phyloP scores from a whole-genome alignment of 2,329 filamentous ascomycete genomes.

The Akanthomyces uredinophilus region DNA sequence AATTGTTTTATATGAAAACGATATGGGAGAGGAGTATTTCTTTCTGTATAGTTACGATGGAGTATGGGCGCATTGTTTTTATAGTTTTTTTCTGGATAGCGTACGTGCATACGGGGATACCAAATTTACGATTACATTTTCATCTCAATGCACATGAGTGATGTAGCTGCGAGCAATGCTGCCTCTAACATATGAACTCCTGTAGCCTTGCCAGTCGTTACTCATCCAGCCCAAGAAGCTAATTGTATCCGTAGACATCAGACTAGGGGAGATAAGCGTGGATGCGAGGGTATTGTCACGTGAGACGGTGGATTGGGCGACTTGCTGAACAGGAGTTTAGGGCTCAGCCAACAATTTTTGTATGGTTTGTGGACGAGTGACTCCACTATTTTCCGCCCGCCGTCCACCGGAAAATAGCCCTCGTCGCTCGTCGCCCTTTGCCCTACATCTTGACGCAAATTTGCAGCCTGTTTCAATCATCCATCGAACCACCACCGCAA shows the following conservation, averaged over 20 bases:
- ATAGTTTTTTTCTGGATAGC: not conserved
- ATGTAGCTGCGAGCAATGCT: no score
- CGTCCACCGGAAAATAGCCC: slow-evolving; percentile 33
- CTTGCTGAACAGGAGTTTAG: slow-evolving; percentile 27
- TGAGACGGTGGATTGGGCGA: slow-evolving; percentile 23
- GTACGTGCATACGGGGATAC: slow-evolving; percentile 12
- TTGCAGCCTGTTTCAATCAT: slow-evolving; percentile 22
- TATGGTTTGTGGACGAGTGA: slow-evolving; percentile 1
- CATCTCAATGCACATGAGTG: not conserved
- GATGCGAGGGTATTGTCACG: slow-evolving; percentile 26
- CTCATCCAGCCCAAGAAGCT: no score
- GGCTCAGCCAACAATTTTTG: slow-evolving; percentile 24
- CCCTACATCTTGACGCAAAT: slow-evolving; percentile 13
- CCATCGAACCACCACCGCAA: slow-evolving; percentile 34
- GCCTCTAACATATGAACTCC: not conserved
- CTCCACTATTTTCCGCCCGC: not conserved
- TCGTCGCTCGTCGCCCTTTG: slow-evolving; percentile 5
- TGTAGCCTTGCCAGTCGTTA: no score
- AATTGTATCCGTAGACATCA: no score
- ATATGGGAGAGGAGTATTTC: not conserved
- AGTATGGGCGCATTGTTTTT: slow-evolving; percentile 7
- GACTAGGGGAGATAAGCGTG: not conserved
- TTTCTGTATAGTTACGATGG: not conserved
- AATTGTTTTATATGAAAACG: not conserved
- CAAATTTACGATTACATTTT: slow-evolving; percentile 14